Base-by-base conservation (phyloP, 768 basidiomycete species). In the Trametes meyenii region DNA sequence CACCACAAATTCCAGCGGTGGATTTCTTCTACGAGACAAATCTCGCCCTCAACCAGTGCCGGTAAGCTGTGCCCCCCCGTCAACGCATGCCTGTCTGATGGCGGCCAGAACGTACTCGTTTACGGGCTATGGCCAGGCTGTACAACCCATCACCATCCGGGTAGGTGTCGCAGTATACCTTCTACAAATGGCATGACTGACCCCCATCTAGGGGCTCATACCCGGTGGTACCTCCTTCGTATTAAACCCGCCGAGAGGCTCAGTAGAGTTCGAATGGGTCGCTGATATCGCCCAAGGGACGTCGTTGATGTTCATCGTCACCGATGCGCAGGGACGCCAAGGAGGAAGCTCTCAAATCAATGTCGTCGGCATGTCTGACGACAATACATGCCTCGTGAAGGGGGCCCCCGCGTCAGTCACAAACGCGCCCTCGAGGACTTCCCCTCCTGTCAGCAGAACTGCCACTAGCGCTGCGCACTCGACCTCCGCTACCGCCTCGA, bases 381-480 rank as follows among this genome's bases (percentile, higher is more conserved):
- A 70, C 56, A 19, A 62, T 4, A 61, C 61, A 3, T 73, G 72
- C 55, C 70, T 73, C 19, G 62, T 48, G 21, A 65, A 58, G 24
- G 43, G 64, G 5, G 69, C 63, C 2, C 72, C 72, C 11, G 54
- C 66, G 2, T 69, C 72, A 10, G 62, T 65, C 19, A 60, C 68
- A 33, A 59, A 55, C 19, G 56, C 62, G 13, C 72, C 71, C 0
- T 66, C 67, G 43, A 53, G 58, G 71, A 71, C 24, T 89, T 86
- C 69, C 59, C 71, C 23, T 87, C 82, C 62, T 12, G 39, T 12
- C 17, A 53, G 40, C 44, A 44, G 42, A n/a, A 23, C 55, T 12
- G 19, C 43, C 50, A 23, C 50, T 38, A 39, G 65, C 55, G 19
- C 42, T 24, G 7, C 24, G 40, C 57, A 53, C 61, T 13, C 51